These are phyloP conservation scores for Arthroderma sp. DNA, from an alignment of 2,329 filamentous ascomycete genomes.

Conservation along the genomic window DNA sequence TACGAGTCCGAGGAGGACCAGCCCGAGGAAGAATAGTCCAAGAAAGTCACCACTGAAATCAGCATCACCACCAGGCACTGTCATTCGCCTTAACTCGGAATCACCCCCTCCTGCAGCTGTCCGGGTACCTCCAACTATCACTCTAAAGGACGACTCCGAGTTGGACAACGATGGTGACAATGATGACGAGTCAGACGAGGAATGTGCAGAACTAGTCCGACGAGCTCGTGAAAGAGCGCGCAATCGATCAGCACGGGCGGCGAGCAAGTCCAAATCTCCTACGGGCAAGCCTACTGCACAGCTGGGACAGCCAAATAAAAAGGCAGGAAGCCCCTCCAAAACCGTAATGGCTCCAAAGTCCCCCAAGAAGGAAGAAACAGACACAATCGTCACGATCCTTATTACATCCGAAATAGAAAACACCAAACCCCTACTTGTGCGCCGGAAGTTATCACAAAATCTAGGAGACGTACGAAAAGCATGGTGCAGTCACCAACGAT, in stretches of 20 bases:
- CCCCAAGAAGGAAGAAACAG: slow-evolving; percentile 19
- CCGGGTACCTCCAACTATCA: background rate
- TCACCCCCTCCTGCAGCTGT: background rate
- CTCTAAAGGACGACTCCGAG: background rate
- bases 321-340: background rate
- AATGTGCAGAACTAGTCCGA: slow-evolving; percentile 32
- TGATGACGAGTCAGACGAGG: slow-evolving; percentile 28
- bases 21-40: background rate
- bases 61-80: background rate
- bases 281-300: background rate
- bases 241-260: background rate
- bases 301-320: background rate
- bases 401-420: slow-evolving; percentile 55
- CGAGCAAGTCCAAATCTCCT: background rate
- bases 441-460: slow-evolving; percentile 54
- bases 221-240: slow-evolving; percentile 32
- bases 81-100: background rate
- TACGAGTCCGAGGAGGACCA: background rate
- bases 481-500: slow-evolving; percentile 56
- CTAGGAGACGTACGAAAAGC: slow-evolving; percentile 54
- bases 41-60: background rate
- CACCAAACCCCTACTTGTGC: slow-evolving; percentile 50
- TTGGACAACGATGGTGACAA: slow-evolving; percentile 5
- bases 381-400: slow-evolving; percentile 50
- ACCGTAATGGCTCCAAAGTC: background rate